phyloP scores from a whole-genome alignment of 2,329 filamentous ascomycete species.

The Gaeumannomyces tritici region DNA sequence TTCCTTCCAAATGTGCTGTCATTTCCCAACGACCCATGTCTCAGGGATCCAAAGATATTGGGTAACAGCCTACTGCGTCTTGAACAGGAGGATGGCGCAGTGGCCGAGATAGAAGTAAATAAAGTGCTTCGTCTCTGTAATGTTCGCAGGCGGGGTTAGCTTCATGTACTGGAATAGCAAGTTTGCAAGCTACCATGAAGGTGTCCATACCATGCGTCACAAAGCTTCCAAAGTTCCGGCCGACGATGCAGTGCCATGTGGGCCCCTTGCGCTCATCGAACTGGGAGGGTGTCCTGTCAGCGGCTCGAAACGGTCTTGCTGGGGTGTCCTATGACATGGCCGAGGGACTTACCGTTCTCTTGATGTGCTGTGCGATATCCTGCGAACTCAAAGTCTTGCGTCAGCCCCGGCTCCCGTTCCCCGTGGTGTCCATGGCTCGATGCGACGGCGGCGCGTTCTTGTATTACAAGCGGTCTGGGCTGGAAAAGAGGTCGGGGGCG shows the following conservation, averaged over 20 bases:
- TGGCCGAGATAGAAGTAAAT: constrained; percentile 99
- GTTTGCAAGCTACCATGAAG: constrained; percentile 2
- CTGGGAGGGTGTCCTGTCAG: constrained; percentile 33
- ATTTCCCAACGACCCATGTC: not conserved
- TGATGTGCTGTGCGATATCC: constrained; percentile 95
- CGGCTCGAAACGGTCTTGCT: not conserved
- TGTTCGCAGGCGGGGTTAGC: not conserved
- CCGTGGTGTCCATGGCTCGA: not conserved
- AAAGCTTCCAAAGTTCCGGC: constrained; percentile 97
- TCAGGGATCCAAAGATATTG: not conserved
- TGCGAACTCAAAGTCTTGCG: constrained; percentile 22
- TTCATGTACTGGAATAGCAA: not conserved
- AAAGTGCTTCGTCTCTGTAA: constrained; percentile 93
- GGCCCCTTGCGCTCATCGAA: constrained; percentile 96
- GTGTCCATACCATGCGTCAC: constrained; percentile 77
- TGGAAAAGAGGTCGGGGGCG: not conserved
- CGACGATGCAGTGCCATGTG: constrained; percentile 99
- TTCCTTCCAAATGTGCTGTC: not conserved
- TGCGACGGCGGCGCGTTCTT: not conserved
- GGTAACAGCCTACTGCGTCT: constrained; percentile 68
- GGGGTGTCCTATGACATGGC: not conserved
- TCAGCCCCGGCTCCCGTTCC: not conserved
- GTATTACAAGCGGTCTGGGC: not conserved
- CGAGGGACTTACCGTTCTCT: constrained; percentile 61
- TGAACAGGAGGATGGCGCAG: constrained; percentile 96